Evolutionary conservation across 2,329 filamentous ascomycete species (phyloP).

Genomic region (Phaeosphaeriaceae sp.): DNA sequence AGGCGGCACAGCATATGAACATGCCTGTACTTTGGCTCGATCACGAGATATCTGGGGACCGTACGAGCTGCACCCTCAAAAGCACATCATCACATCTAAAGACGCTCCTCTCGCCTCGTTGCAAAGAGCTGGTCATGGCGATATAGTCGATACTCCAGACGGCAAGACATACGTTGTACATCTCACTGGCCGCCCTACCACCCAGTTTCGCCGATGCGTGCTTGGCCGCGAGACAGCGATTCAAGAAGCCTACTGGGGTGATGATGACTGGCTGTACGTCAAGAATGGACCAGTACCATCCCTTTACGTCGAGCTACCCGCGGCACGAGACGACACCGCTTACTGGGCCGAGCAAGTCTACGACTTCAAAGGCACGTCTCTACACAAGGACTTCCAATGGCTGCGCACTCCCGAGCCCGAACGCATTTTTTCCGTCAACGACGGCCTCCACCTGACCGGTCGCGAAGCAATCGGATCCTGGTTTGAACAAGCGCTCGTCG

Average conservation of each 20-base stretch:
- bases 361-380: constrained; percentile 53
- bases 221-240: constrained; percentile 52
- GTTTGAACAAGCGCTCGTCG: constrained; percentile 61
- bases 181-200: constrained; percentile 43
- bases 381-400: constrained; percentile 64
- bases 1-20: constrained; percentile 50
- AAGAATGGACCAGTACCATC: constrained; percentile 60
- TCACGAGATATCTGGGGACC: constrained; percentile 50
- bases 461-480: constrained; percentile 59
- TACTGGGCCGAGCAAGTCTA: constrained; percentile 55
- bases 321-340: constrained; percentile 31
- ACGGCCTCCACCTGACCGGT: constrained; percentile 61
- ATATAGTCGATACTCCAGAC: constrained; percentile 44
- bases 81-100: constrained; percentile 52
- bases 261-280: constrained; percentile 69
- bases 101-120: constrained; percentile 42
- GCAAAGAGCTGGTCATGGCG: constrained; percentile 47
- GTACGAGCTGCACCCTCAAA: constrained; percentile 49
- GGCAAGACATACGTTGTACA: constrained; percentile 46
- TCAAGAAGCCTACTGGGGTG: constrained; percentile 65
- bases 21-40: constrained; percentile 49
- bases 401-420: constrained; percentile 61
- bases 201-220: constrained; percentile 42
- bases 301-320: constrained; percentile 48
- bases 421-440: constrained; percentile 55